These are phyloP conservation scores for Pezicula neosporulosa DNA, from an alignment of 2,329 filamentous ascomycete species.

Conservation along the genomic window DNA sequence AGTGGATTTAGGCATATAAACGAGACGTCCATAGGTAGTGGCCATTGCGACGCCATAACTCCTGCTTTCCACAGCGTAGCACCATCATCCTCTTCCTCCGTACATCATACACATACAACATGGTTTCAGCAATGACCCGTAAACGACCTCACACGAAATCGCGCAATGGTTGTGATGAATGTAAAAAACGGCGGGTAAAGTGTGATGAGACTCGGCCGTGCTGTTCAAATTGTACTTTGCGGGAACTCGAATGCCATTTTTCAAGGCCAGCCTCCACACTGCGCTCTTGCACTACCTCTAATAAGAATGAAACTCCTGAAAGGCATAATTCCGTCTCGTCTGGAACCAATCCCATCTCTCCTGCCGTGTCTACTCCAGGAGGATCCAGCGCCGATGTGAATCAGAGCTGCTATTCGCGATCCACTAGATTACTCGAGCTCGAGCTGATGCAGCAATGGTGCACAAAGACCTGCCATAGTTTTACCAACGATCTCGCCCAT, in stretches of 20 bases:
- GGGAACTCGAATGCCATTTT: conserved; percentile 1
- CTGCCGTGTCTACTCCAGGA: neutral
- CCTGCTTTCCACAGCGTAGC: too few species aligned
- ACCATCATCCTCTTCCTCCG: neutral
- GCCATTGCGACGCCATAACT: too few species aligned
- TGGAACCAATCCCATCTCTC: neutral
- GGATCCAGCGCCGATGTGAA: neutral
- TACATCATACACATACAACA: neutral
- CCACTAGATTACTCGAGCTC: neutral
- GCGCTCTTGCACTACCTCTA: neutral
- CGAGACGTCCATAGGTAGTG: too few species aligned
- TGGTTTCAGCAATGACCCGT: neutral
- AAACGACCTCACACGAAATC: conserved; percentile 8
- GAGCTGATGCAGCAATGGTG: conserved; percentile 8
- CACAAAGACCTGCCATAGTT: conserved; percentile 1
- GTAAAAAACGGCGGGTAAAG: conserved; percentile 10
- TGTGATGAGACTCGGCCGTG: conserved; percentile 5
- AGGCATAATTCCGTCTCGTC: neutral
- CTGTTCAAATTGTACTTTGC: conserved; percentile 4
- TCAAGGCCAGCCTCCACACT: neutral
- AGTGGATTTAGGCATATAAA: too few species aligned
- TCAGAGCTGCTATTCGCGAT: neutral
- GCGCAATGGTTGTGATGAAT: conserved; percentile 6
- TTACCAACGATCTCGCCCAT: neutral
- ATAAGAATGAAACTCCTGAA: neutral